Percentiles rank a stretch among this genome's conserved stretches.
Conservation (phyloP, 208 protist genomes). For the Kentomonas sorsogonicus region DNA sequence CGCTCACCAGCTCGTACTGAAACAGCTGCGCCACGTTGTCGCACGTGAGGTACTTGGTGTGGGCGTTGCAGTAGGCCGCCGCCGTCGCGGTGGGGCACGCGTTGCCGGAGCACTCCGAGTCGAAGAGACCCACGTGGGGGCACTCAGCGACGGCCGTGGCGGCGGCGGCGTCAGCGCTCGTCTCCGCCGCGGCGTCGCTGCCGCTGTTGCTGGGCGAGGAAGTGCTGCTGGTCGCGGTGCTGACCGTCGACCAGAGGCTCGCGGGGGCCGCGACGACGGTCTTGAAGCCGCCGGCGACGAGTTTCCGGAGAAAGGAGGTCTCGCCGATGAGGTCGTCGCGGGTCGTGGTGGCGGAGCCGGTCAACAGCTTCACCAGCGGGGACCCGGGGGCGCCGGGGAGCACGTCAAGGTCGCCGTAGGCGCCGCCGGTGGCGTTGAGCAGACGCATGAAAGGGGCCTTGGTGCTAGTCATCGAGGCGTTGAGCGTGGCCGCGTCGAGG, state of each 20-base stretch:
- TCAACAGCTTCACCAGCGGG: slow-evolving; percentile 50
- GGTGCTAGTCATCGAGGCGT: slow-evolving; percentile 41
- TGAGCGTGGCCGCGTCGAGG: slow-evolving; percentile 23
- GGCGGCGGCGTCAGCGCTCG: no score
- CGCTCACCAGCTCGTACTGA: slow-evolving; percentile 32
- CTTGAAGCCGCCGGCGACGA: slow-evolving; percentile 31
- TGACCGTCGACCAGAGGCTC: slow-evolving; percentile 35
- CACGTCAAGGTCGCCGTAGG: slow-evolving; percentile 22
- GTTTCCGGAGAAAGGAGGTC: slow-evolving; percentile 35
- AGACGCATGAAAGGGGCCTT: slow-evolving; percentile 60
- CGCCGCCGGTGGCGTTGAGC: slow-evolving; percentile 29
- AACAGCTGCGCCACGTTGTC: slow-evolving; percentile 40
- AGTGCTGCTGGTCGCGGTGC: neutral
- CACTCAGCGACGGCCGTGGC: no score
- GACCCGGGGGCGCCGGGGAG: neutral
- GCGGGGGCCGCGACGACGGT: slow-evolving; percentile 40
- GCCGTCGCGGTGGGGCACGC: slow-evolving; percentile 20
- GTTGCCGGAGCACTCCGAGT: slow-evolving; percentile 46
- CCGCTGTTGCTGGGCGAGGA: no score
- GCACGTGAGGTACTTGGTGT: slow-evolving; percentile 47
- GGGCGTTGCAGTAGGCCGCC: slow-evolving; percentile 49
- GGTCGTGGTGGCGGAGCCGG: slow-evolving; percentile 21
- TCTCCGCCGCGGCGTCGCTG: no score
- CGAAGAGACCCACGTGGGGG: slow-evolving; percentile 38
- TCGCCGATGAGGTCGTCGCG: slow-evolving; percentile 21